Evolutionary conservation across 1,139 yeast species (phyloP), one percentile per base, ranked within the genome.

Genomic region (Blastobotrys proliferans): DNA sequence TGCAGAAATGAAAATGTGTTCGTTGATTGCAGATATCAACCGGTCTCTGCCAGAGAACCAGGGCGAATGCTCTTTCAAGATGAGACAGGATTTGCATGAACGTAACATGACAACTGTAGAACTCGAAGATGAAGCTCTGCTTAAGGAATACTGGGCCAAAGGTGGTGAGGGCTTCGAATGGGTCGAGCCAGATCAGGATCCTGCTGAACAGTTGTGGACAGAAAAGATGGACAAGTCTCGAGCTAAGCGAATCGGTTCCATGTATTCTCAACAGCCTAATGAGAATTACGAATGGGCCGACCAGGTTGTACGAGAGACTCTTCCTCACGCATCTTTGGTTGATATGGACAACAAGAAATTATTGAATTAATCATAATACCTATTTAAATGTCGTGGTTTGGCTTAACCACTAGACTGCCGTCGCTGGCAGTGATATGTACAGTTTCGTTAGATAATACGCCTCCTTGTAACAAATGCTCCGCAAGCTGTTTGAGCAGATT

Each of bases 401-500:
- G 74, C 33, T 63, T 52, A 19, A 81, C 73, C 35, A 49, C 40
- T 16, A 72, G 53, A 22, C 66, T 63, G 33, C 61, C 70, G 36
- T 65, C 63, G 35, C 61, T 57, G 21, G 68, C 72, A 19, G 60
- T 59, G 19, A 74, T 70, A 11, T 62, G 55, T 2, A 86, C 92
- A 1, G 73, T 70, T 57, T 86, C 95, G 36, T 78, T 81, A 43
- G 81, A 77, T 51, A 74, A 74, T 14, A 92, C 72, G 55, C 83
- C 83, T 3, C 97, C 97, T 57, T 79, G 79, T 51, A 92, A 77
- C 68, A 92, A 63, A 55, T 76, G 69, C 62, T 77, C 73, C 1
- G 97, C 95, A 74, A 92, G 74, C 27, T 97, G 95, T 60, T 90
- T 88, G 63, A 92, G 71, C 16, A 92, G 62, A 52, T 74, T 69